Evolutionary conservation across 345 rosid species (phyloP).

Genomic region (Populus tremula): DNA sequence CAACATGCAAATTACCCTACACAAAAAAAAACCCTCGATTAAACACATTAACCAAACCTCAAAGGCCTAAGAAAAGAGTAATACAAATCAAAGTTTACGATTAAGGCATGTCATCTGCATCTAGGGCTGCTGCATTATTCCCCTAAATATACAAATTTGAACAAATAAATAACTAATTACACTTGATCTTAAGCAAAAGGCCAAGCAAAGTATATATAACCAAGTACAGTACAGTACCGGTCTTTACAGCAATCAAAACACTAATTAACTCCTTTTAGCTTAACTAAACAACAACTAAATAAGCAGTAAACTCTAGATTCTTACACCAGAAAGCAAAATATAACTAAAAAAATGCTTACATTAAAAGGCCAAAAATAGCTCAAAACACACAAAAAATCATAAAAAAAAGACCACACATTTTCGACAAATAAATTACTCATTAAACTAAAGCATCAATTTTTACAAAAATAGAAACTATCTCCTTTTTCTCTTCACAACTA

Average conservation of each 20-base stretch:
- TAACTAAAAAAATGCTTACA: not conserved
- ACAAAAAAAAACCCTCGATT: not conserved
- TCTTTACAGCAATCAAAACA: not conserved
- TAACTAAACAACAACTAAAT: not conserved
- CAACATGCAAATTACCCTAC: slow-evolving; percentile 75
- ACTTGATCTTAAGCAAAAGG: not conserved
- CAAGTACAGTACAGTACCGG: not conserved
- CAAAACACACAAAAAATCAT: not conserved
- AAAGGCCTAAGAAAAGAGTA: not conserved
- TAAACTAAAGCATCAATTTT: no score
- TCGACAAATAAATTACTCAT: no score
- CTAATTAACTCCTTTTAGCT: not conserved
- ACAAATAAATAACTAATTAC: not conserved
- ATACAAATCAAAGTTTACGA: not conserved
- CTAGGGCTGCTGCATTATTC: not conserved
- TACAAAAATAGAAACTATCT: not conserved
- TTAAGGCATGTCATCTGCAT: not conserved
- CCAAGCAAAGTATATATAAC: not conserved
- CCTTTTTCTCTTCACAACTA: not conserved
- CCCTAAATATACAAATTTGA: not conserved
- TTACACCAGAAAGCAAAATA: not conserved
- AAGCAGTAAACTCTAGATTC: not conserved
- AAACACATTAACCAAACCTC: not conserved
- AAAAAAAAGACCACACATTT: no score
- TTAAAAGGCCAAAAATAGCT: not conserved